Conservation (phyloP, 2,329 filamentous ascomycete species). For the Chaetomiaceae sp. region DNA sequence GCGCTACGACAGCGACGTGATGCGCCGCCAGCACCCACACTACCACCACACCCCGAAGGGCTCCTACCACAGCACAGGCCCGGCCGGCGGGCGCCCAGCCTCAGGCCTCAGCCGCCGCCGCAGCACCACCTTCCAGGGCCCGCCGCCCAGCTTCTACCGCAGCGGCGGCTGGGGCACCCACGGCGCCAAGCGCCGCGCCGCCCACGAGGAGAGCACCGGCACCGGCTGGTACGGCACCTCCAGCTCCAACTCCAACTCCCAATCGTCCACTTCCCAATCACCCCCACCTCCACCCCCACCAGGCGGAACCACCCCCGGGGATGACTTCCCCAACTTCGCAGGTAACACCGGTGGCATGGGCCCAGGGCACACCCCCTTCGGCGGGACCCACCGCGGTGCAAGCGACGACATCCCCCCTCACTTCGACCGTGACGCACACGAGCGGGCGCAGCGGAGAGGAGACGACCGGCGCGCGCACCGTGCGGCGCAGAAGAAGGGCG, state of each 20-base stretch:
- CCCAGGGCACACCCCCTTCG: constrained; percentile 48
- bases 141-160: constrained; percentile 84
- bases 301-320: neutral
- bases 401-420: constrained; percentile 56
- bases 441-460: constrained; percentile 49
- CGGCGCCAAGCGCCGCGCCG: constrained; percentile 51
- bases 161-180: constrained; percentile 73
- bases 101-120: constrained; percentile 75
- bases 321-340: no score
- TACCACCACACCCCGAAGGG: constrained; percentile 33
- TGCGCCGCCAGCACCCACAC: constrained; percentile 34
- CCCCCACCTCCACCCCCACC: neutral
- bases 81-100: constrained; percentile 70
- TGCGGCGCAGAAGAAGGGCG: constrained; percentile 27
- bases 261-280: no score
- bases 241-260: neutral
- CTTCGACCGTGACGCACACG: constrained; percentile 72
- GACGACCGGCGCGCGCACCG: constrained; percentile 37
- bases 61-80: constrained; percentile 54
- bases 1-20: constrained; percentile 71
- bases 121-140: constrained; percentile 72
- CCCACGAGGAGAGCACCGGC: constrained; percentile 42
- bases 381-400: constrained; percentile 33
- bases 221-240: neutral
- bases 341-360: constrained; percentile 56